Conservation (phyloP, 371 early-diverging fungal genomes). For the Mucor lusitanicus region DNA sequence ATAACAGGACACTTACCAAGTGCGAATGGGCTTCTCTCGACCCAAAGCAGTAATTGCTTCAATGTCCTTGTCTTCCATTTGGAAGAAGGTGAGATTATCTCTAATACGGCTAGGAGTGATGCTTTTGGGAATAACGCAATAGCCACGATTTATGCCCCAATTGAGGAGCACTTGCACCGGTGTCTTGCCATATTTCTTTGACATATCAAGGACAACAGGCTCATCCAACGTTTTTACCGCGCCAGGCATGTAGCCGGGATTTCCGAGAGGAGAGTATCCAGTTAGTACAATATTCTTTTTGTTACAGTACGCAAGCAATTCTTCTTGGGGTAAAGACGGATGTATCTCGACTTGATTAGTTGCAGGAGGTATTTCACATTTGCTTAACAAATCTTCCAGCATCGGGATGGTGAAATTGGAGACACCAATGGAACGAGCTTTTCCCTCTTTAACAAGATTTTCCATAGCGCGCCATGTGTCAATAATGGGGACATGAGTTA, state of each 20-base stretch:
- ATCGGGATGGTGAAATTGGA: slow-evolving; percentile 68
- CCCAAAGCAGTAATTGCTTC: slow-evolving; percentile 37
- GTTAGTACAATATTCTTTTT: slow-evolving; percentile 41
- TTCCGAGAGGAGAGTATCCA: slow-evolving; percentile 48
- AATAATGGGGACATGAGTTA: slow-evolving; percentile 48
- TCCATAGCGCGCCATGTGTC: slow-evolving; percentile 87
- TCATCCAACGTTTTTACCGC: slow-evolving; percentile 24
- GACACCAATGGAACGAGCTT: slow-evolving; percentile 65
- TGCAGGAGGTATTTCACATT: slow-evolving; percentile 77
- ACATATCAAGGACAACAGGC: slow-evolving; percentile 48
- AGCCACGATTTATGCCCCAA: slow-evolving; percentile 76
- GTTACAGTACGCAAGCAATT: slow-evolving; percentile 39
- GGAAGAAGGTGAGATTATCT: slow-evolving; percentile 40
- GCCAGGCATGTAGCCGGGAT: slow-evolving; percentile 30
- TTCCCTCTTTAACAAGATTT: slow-evolving; percentile 57
- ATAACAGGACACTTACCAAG: slow-evolving; percentile 21
- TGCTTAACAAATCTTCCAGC: slow-evolving; percentile 66
- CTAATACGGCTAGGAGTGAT: slow-evolving; percentile 46
- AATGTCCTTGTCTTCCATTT: slow-evolving; percentile 35
- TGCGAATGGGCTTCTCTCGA: slow-evolving; percentile 18
- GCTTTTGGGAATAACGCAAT: slow-evolving; percentile 64
- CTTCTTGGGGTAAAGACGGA: slow-evolving; percentile 48
- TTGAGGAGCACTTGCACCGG: slow-evolving; percentile 75
- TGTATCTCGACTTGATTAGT: slow-evolving; percentile 81
- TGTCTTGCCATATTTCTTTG: slow-evolving; percentile 67